Base-by-base conservation (phyloP, 306 rosid genomes). In the Medicago lupulina region DNA sequence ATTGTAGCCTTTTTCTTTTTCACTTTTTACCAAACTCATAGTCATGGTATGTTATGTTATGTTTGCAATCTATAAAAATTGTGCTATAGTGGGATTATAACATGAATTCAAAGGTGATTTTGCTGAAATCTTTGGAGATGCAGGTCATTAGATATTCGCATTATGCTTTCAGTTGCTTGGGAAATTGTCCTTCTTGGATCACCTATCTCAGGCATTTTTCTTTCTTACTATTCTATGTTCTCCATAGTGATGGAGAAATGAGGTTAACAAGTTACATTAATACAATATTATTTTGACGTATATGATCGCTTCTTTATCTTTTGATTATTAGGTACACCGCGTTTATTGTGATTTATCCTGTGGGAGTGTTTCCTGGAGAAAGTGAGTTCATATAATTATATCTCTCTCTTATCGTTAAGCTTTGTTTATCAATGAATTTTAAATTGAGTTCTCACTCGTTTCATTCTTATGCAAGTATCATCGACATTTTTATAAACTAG, bases 131-230 rank as follows among this genome's bases (percentile, higher is more conserved):
- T 63, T 82, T 83, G 75, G 76, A 51, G 59, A 28, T 90, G 89
- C 92, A 95, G 98, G 79, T 90, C 2, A 88, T 95, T 80, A 88
- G 97, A 79, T 92, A 95, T 84, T 83, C 96, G 9, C 93, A 89
- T 79, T 88, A 95, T 80, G 87, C 96, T 80, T 83, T 95, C 71
- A 81, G 80, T 76, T 87, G 97, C 85, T 73, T 70, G 14, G 90
- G 93, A 81, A 88, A 73, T 51, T 88, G 88, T 84, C 99, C 97
- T 63, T 77, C 81, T 71, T 95, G 96, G 97, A 84, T 95, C 71
- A 90, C 93, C 59, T 92, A 95, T 83, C 85, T 95, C 86, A 89
- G 99, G 97, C 91, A 57, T 71, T 67, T 71, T 67, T 78, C 72
- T 38, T 36, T 80, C 51, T 74, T 69, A 31, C 43, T 38, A 34